phyloP scores from a whole-genome alignment of 2,329 filamentous ascomycete species.

The Elsinoe batatas region DNA sequence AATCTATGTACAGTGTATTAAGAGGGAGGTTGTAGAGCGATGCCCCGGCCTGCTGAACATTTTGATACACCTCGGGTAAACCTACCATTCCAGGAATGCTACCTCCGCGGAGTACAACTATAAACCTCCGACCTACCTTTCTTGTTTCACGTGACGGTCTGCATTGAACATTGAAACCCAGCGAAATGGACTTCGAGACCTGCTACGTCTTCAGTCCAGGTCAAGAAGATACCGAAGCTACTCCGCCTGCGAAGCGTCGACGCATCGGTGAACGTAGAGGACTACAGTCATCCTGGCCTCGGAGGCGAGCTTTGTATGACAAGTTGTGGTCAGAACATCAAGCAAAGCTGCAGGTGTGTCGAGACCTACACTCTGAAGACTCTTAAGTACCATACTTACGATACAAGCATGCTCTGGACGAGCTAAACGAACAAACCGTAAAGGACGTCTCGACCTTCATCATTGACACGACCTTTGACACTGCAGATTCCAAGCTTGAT shows the following conservation, averaged over 20 bases:
- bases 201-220: conserved; percentile 36
- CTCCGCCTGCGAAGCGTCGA: conserved; percentile 33
- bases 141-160: not conserved
- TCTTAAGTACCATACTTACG: conserved; percentile 13
- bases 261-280: conserved; percentile 23
- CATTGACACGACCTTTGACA: conserved; percentile 11
- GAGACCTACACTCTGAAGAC: conserved; percentile 14
- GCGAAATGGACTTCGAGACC: conserved; percentile 40
- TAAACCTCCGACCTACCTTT: not conserved
- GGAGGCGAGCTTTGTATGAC: conserved; percentile 52
- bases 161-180: not conserved
- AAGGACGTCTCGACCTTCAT: conserved; percentile 30
- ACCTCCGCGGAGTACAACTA: not conserved
- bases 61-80: not conserved
- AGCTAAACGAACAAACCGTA: conserved; percentile 32
- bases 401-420: conserved; percentile 28
- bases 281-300: conserved; percentile 29
- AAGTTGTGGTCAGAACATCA: conserved; percentile 57
- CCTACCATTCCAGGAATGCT: not conserved
- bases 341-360: conserved; percentile 48
- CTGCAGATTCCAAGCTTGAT: conserved; percentile 44
- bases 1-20: not conserved
- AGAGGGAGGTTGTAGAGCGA: not conserved
- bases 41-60: not conserved
- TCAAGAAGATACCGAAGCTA: conserved; percentile 17